A percentile compares a stretch with the other conserved stretches of the same genome.
Conservation (phyloP, 2,329 filamentous ascomycete genomes). For the Thelonectria rubi region DNA sequence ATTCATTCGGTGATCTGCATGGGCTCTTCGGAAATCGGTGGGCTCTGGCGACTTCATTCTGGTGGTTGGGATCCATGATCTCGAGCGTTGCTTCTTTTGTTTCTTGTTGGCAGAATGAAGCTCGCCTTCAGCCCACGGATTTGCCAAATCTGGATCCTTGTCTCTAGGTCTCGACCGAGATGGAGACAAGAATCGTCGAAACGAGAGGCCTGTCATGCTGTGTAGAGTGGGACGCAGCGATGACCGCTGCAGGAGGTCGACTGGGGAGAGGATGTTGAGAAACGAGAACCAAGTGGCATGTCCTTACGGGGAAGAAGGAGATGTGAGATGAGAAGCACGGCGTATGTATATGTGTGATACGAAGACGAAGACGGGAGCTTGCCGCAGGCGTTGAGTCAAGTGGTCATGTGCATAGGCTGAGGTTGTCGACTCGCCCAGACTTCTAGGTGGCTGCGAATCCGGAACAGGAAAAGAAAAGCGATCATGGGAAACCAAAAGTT, state of each 20-base stretch:
- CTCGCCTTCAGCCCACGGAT: slow-evolving; percentile 35
- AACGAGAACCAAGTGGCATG: slow-evolving; percentile 32
- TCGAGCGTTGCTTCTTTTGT: slow-evolving; percentile 29
- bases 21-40: slow-evolving; percentile 48
- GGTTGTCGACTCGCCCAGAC: slow-evolving; percentile 29
- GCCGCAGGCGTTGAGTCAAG: slow-evolving; percentile 23
- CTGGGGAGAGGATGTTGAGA: slow-evolving; percentile 15
- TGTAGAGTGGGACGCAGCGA: slow-evolving; percentile 21
- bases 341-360: slow-evolving; percentile 2
- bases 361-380: slow-evolving; percentile 25
- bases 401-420: slow-evolving; percentile 16
- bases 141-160: slow-evolving; percentile 26
- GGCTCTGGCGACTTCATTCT: slow-evolving; percentile 28
- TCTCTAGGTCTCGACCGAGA: slow-evolving; percentile 24
- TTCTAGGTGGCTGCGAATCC: slow-evolving; percentile 25
- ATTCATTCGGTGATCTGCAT: slow-evolving; percentile 52
- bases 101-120: slow-evolving; percentile 31
- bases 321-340: slow-evolving; percentile 11
- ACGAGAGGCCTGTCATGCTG: slow-evolving; percentile 38
- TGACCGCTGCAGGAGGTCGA: slow-evolving; percentile 20
- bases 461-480: slow-evolving; percentile 30
- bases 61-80: slow-evolving; percentile 37
- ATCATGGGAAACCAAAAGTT: slow-evolving; percentile 17
- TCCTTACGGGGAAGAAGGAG: slow-evolving; percentile 9
- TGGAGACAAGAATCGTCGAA: slow-evolving; percentile 39